These are phyloP conservation scores for Aspergillus tubingensis DNA, from an alignment of 2,329 filamentous ascomycete genomes.

Conservation along the genomic window DNA sequence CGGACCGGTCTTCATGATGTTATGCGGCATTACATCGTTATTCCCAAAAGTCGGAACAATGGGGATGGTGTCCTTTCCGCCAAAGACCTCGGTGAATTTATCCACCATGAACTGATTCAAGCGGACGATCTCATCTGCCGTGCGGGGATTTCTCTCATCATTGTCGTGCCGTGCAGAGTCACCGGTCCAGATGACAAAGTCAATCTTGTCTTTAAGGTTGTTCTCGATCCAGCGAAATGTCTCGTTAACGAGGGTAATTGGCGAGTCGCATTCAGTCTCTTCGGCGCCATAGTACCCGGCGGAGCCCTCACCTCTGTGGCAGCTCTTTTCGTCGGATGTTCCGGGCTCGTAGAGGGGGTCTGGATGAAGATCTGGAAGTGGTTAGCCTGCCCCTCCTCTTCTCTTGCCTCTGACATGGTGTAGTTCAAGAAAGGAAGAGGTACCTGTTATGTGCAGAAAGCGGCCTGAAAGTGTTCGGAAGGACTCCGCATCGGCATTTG, in stretches of 20 bases:
- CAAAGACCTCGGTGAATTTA: slow-evolving; percentile 76
- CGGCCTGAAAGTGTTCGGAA: slow-evolving; percentile 31
- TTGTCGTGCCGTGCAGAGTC: slow-evolving; percentile 89
- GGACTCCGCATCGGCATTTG: slow-evolving; percentile 1
- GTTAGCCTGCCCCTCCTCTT: background rate
- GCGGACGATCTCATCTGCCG: slow-evolving; percentile 70
- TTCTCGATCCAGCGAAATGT: slow-evolving; percentile 86
- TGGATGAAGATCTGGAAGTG: slow-evolving; percentile 77
- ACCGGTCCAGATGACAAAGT: slow-evolving; percentile 92
- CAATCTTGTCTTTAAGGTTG: slow-evolving; percentile 74
- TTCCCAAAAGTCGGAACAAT: slow-evolving; percentile 92
- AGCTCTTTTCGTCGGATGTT: slow-evolving; percentile 69
- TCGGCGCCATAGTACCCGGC: slow-evolving; percentile 84
- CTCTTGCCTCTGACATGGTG: slow-evolving; percentile 14
- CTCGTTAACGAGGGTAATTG: slow-evolving; percentile 75
- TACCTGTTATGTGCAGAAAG: slow-evolving; percentile 43
- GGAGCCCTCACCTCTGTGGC: slow-evolving; percentile 74
- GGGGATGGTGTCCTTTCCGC: slow-evolving; percentile 64
- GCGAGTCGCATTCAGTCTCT: slow-evolving; percentile 85
- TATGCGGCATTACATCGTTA: slow-evolving; percentile 96
- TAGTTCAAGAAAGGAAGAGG: background rate
- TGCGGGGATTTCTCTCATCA: slow-evolving; percentile 77
- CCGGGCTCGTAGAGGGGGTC: slow-evolving; percentile 83
- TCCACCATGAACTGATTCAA: slow-evolving; percentile 75
- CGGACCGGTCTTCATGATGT: slow-evolving; percentile 82